phyloP scores from a whole-genome alignment of 2,329 filamentous ascomycete genomes.

The Diaporthe velutina region DNA sequence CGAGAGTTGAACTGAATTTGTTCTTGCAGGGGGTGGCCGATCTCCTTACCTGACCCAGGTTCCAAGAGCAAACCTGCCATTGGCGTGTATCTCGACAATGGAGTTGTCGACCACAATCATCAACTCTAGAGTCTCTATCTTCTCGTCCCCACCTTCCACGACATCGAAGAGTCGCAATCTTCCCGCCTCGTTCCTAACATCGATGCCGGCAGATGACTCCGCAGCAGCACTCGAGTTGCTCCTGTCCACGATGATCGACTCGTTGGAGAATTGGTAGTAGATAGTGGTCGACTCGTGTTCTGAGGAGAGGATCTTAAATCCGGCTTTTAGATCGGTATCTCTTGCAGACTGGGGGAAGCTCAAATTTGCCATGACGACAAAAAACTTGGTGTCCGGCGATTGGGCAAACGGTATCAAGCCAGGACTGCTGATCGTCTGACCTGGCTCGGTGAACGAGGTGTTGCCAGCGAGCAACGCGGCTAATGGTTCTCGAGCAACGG shows the following conservation, averaged over 20 bases:
- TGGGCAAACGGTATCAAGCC: conserved; percentile 14
- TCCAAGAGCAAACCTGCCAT: conserved; percentile 55
- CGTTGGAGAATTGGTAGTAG: conserved; percentile 60
- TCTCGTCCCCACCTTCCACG: conserved; percentile 43
- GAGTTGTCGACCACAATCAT: conserved; percentile 57
- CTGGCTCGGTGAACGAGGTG: conserved; percentile 43
- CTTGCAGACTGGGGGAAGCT: conserved; percentile 53
- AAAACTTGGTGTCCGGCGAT: conserved; percentile 51
- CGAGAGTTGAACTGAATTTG: not conserved
- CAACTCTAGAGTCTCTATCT: conserved; percentile 53
- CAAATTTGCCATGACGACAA: conserved; percentile 52
- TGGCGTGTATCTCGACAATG: conserved; percentile 55
- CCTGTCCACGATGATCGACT: conserved; percentile 56
- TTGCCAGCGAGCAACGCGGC: conserved; percentile 47
- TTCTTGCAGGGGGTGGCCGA: conserved; percentile 4
- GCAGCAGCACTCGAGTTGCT: conserved; percentile 56
- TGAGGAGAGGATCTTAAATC: conserved; percentile 56
- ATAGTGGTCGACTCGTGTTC: conserved; percentile 55
- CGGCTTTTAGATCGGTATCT: conserved; percentile 51
- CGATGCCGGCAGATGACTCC: conserved; percentile 53
- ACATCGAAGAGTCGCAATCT: conserved; percentile 56
- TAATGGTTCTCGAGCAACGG: conserved; percentile 53
- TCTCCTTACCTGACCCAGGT: conserved; percentile 57
- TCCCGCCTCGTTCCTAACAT: conserved; percentile 52
- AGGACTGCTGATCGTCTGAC: conserved; percentile 40